Evolutionary conservation across 192 early-diverging fungal genomes (phyloP).

Genomic region (Coemansia sp.): DNA sequence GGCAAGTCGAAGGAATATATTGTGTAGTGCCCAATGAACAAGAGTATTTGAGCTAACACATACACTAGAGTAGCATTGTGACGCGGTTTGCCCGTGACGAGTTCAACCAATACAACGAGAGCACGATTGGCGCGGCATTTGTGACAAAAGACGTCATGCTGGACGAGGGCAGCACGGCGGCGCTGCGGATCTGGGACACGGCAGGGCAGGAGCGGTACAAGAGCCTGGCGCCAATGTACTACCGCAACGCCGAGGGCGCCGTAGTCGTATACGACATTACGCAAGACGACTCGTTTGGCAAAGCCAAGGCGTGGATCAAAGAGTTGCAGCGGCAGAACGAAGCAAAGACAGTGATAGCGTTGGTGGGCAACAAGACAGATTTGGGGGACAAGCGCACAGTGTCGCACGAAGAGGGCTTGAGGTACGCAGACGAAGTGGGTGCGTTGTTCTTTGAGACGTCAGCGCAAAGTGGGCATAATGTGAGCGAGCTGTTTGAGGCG

Average conservation of each 20-base stretch:
- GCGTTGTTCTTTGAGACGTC: slow-evolving; percentile 89
- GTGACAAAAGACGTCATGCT: slow-evolving; percentile 88
- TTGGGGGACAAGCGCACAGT: slow-evolving; percentile 69
- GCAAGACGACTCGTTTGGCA: slow-evolving; percentile 79
- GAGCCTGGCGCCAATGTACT: slow-evolving; percentile 95
- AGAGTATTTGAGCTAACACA: not conserved
- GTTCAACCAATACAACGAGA: slow-evolving; percentile 95
- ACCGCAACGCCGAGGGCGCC: slow-evolving; percentile 94
- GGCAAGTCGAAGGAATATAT: slow-evolving; percentile 43
- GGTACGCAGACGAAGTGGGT: slow-evolving; percentile 76
- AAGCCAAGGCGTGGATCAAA: slow-evolving; percentile 95
- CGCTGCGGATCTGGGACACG: slow-evolving; percentile 85
- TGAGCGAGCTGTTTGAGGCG: slow-evolving; percentile 84
- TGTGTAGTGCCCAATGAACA: not conserved
- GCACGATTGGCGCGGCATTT: slow-evolving; percentile 93
- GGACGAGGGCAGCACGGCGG: slow-evolving; percentile 74
- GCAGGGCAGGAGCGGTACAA: slow-evolving; percentile 99
- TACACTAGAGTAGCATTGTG: slow-evolving; percentile 66
- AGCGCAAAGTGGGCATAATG: slow-evolving; percentile 79
- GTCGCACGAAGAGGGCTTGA: slow-evolving; percentile 68
- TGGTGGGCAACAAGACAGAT: slow-evolving; percentile 98
- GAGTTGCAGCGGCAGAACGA: slow-evolving; percentile 92
- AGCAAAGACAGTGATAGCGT: slow-evolving; percentile 86
- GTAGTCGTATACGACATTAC: slow-evolving; percentile 97
- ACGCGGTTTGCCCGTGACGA: slow-evolving; percentile 89